These are phyloP conservation scores for Fraxinus ornus DNA, from an alignment of 305 asterid species.

Conservation along the genomic window DNA sequence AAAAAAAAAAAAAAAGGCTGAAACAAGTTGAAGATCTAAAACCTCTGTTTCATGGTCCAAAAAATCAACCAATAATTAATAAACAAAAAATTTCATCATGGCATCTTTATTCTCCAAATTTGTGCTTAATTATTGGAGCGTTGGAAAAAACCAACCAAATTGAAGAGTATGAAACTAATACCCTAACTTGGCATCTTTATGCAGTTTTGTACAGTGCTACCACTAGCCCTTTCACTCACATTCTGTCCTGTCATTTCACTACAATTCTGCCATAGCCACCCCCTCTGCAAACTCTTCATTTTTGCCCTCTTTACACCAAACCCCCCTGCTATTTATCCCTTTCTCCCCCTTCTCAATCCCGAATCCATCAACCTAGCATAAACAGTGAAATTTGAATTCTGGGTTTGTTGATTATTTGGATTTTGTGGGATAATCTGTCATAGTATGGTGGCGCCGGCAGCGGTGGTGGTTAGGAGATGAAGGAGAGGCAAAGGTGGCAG, in stretches of 20 bases:
- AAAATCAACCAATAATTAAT: not conserved
- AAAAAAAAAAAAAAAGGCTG: no score
- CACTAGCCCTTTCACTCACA: conserved; percentile 1
- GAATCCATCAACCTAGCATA: not conserved
- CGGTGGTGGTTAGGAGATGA: conserved; percentile 49
- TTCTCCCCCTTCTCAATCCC: conserved; percentile 2
- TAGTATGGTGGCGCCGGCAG: not conserved
- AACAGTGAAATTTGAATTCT: not conserved
- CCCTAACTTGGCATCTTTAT: conserved; percentile 41
- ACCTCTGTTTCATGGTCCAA: not conserved
- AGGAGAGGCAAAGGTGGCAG: conserved; percentile 86
- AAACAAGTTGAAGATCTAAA: not conserved
- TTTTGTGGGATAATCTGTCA: not conserved
- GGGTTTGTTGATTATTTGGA: not conserved
- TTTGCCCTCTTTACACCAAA: not conserved
- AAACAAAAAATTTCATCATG: not conserved
- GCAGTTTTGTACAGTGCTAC: conserved; percentile 25
- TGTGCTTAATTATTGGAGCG: not conserved
- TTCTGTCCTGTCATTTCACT: conserved; percentile 60
- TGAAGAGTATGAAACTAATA: not conserved
- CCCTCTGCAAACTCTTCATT: conserved; percentile 10
- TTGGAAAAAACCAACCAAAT: not conserved
- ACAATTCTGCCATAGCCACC: conserved; percentile 50
- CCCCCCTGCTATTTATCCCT: not conserved
- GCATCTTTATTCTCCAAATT: not conserved